A percentile compares a stretch with the other conserved stretches of the same genome.
Conservation (phyloP, 129 eudicot genomes). For the Pseudognaphalium luteoalbum region DNA sequence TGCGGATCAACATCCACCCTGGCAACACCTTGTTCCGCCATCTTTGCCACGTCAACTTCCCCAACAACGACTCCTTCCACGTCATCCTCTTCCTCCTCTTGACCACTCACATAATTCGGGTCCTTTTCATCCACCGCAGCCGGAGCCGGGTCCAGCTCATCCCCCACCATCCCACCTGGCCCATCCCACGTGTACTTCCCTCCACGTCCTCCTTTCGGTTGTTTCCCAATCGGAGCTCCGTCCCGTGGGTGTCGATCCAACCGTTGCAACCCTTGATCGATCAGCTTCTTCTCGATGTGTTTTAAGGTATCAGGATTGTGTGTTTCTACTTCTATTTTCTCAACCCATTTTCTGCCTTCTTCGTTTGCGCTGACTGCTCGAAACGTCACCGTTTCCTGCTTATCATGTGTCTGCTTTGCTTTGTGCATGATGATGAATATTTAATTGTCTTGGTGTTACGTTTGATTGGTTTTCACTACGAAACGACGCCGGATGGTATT, state of each 20-base stretch:
- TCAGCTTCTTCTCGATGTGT: conserved; percentile 57
- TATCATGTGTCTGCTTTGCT: conserved; percentile 39
- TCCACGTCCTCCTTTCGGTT: conserved; percentile 65
- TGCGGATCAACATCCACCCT: conserved; percentile 56
- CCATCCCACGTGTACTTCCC: conserved; percentile 97
- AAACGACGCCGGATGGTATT: background rate
- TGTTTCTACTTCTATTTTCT: conserved; percentile 39
- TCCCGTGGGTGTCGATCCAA: conserved; percentile 63
- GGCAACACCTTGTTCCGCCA: conserved; percentile 49
- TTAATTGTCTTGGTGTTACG: background rate
- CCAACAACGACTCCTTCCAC: conserved; percentile 52
- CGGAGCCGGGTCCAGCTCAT: conserved; percentile 45
- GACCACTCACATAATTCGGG: conserved; percentile 60
- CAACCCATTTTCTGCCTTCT: conserved; percentile 50
- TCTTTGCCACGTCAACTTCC: conserved; percentile 53
- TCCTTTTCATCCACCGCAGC: conserved; percentile 64
- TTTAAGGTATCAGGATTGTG: conserved; percentile 52
- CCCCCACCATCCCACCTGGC: conserved; percentile 37
- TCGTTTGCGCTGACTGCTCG: conserved; percentile 54
- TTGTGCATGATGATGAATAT: conserved; percentile 3
- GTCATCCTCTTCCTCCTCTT: conserved; percentile 47
- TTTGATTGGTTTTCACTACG: no score
- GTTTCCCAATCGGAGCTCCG: conserved; percentile 46
- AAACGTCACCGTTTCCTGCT: conserved; percentile 46
- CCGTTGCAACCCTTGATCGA: conserved; percentile 62